Evolutionary conservation across 108 stramenopile genomes (phyloP), one percentile per base, ranked within the genome.

Genomic region (Asterionellopsis glacialis): DNA sequence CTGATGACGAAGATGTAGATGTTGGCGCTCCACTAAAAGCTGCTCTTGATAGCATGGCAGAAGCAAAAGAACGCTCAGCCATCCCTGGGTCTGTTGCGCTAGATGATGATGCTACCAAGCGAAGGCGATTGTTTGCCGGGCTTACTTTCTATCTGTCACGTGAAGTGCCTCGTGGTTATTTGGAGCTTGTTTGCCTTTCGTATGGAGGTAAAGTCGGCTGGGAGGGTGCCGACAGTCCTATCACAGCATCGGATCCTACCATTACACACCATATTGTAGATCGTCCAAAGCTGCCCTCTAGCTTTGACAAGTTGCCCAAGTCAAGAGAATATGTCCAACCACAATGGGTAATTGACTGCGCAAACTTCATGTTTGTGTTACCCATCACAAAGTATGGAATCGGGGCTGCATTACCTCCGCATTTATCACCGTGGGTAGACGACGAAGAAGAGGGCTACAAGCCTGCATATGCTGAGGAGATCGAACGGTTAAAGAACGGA

Each of bases 371-470:
- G 61, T 85, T 97, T 64, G 51, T 94, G 14, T 73, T 98, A 25
- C 97, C 98, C 1, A 75, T 87, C 45, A 69, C 71, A 15, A 85
- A 70, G 66, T 98, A 98, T 68, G 86, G 68, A 14, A 93, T 97
- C 4, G 98, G 96, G n/a, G 87, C 60, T 14, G 49, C 65, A 10
- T 76, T 98, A 41, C 98, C 98, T 23, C 97, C 97, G n/a, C 98
- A 99, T 76, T 74, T 99, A 12, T 92, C 93, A 48, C 98, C 98
- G 19, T 99, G 98, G 89, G 96, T 99, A 6, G 96, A 99, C 58
- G 90, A 99, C 64, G 90, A 93, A 39, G 89, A 93, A 51, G 98
- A 97, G 70, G 97, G 98, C 19, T 99, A 99, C 80, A 83, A 91
- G 55, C 98, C 98, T 11, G 93, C 90, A 23, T 99, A 97, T 74